Conservation (phyloP, 352 stramenopile genomes). For the Phytophthora pini region DNA sequence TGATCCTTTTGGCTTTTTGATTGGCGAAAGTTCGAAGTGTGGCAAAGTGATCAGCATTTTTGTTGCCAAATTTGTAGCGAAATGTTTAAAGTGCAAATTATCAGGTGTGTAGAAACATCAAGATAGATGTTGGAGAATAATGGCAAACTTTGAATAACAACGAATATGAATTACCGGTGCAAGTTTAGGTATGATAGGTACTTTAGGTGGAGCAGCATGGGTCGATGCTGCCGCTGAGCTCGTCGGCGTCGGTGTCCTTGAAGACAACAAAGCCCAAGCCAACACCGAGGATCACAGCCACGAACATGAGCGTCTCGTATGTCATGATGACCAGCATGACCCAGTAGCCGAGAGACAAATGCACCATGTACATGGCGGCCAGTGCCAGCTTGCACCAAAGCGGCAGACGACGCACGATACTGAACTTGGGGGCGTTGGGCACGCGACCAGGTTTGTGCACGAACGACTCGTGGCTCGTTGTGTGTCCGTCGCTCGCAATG, state of each 20-base stretch:
- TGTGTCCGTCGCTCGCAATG: slow-evolving; percentile 10
- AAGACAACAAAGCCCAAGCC: slow-evolving; percentile 81
- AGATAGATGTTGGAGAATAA: not conserved
- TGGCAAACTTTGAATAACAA: not conserved
- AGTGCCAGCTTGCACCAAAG: slow-evolving; percentile 69
- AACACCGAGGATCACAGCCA: slow-evolving; percentile 76
- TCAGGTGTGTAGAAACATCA: slow-evolving; percentile 7
- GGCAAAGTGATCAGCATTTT: slow-evolving; percentile 1
- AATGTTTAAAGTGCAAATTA: slow-evolving; percentile 11
- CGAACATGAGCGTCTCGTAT: slow-evolving; percentile 85
- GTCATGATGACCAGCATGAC: slow-evolving; percentile 90
- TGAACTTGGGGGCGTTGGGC: slow-evolving; percentile 35
- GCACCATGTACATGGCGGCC: slow-evolving; percentile 76
- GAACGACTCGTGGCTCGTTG: slow-evolving; percentile 24
- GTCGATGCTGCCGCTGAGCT: slow-evolving; percentile 74
- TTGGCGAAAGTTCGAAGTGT: slow-evolving; percentile 17
- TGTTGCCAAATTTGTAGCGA: not conserved
- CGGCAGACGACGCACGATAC: slow-evolving; percentile 59
- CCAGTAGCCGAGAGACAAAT: slow-evolving; percentile 80
- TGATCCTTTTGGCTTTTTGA: slow-evolving; percentile 19
- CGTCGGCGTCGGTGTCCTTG: slow-evolving; percentile 80
- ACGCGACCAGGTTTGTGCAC: slow-evolving; percentile 32
- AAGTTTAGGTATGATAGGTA: not conserved
- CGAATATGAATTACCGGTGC: slow-evolving; percentile 4
- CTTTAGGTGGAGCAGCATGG: slow-evolving; percentile 80